A percentile compares a stretch with the other conserved stretches of the same genome.
Conservation (phyloP, 78 protist genomes). For the Dictyostelium intermedium region DNA sequence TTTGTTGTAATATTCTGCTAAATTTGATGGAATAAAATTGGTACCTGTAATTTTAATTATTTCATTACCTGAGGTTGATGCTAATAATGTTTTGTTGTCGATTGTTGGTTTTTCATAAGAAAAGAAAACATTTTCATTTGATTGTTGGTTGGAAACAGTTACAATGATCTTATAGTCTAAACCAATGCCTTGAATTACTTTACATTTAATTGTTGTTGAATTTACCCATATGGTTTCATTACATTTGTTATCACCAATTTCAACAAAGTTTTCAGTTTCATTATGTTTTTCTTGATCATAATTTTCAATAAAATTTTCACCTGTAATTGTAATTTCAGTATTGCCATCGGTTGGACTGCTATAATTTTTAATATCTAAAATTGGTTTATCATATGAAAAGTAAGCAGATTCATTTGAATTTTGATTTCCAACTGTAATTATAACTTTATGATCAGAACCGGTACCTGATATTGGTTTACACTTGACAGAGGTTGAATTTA, state of each 20-base stretch:
- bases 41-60: too few species aligned
- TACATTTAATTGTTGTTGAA: too few species aligned
- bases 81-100: neutral
- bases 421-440: neutral
- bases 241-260: neutral
- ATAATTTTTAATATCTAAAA: neutral
- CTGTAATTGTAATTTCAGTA: neutral
- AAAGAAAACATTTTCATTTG: neutral
- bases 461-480: neutral
- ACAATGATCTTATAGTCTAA: neutral
- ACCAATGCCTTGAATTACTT: neutral
- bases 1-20: neutral
- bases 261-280: neutral
- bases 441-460: neutral
- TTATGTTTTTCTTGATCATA: neutral
- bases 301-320: slow-evolving; percentile 14
- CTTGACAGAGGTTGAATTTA: neutral
- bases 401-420: neutral
- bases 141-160: neutral
- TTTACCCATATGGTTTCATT: neutral
- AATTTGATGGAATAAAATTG: slow-evolving; percentile 34
- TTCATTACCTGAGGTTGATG: too few species aligned
- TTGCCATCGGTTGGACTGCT: slow-evolving; percentile 3
- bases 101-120: neutral
- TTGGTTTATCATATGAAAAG: neutral